Evolutionary conservation across 2,329 filamentous ascomycete species (phyloP), one percentile per base, ranked within the genome.

Genomic region (Neofusicoccum laricinum): DNA sequence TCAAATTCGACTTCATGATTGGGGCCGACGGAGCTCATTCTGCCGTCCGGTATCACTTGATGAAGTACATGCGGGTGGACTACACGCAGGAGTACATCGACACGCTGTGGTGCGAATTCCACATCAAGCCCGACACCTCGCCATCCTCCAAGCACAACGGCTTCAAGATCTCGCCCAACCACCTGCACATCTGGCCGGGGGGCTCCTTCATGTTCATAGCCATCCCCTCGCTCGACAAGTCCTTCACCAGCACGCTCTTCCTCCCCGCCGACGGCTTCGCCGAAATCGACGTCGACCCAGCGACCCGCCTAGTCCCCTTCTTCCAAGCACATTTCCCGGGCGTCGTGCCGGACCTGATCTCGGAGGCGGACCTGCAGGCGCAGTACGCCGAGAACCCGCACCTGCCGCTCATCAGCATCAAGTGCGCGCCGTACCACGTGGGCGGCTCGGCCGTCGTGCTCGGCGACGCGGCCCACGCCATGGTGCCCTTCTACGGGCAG

Each of bases 401-500:
- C 72, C 86, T 98, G 0, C 95, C 95, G 0, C 83, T 99, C 6
- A 95, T 99, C 74, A 95, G 87, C 74, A 90, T 99, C 73, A 98
- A 97, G 78, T 97, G 93, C 80, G 85, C 85, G 17, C 95, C 95
- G 0, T 91, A 98, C 77, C 92, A 97, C 79, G 92, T 87, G 79
- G 82, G 80, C 57, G 87, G 87, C 25, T 90, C 88, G 0, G 92
- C 85, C 36, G 92, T 96, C 66, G 92, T 99, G 55, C 75, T 99
- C 40, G 95, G 95, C 65, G 95, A 99, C 74, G 93, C 95, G 7
- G 93, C 95, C 0, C 95, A 99, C 75, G 95, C 96, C 64, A 97
- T 99, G 89, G 93, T 99, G 0, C 95, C 95, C 0, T 99, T 99
- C 78, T 99, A 98, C 76, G 95, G 95, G 0, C 95, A 99, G 76